Conservation (phyloP, 306 rosid genomes). For the Gleditsia sinensis region DNA sequence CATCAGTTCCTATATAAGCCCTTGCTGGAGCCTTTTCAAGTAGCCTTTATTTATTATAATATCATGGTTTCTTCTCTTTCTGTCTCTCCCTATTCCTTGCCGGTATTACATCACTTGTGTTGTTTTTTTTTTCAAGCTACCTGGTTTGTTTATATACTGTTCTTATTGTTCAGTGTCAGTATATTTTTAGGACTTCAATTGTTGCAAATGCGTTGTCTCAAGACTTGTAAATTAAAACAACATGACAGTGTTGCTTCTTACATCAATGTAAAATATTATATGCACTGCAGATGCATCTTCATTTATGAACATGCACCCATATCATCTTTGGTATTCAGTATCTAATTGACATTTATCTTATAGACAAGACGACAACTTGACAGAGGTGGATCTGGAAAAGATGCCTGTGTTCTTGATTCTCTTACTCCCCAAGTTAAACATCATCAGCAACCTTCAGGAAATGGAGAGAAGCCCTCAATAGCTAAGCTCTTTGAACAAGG, state of each 20-base stretch:
- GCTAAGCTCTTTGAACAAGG: conserved; percentile 99
- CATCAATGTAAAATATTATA: conserved; percentile 3
- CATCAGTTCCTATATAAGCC: no score
- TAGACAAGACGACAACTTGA: conserved; percentile 73
- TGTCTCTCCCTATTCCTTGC: no score
- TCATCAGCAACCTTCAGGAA: conserved; percentile 69
- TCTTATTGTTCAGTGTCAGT: conserved; percentile 6
- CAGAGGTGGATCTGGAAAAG: conserved; percentile 56
- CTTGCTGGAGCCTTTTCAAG: no score
- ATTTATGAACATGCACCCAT: conserved; percentile 4
- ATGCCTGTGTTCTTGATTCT: conserved; percentile 60
- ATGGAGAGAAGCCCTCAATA: conserved; percentile 84
- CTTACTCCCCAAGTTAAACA: conserved; percentile 64
- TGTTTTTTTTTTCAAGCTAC: no score
- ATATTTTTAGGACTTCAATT: conserved; percentile 11
- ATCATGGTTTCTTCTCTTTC: no score
- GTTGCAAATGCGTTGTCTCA: conserved; percentile 7
- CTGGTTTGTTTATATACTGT: no score
- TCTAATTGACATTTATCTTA: conserved; percentile 32
- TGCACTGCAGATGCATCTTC: conserved; percentile 17
- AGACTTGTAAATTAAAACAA: background rate
- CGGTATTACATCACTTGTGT: no score
- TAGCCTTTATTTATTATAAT: no score
- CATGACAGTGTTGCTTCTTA: background rate
- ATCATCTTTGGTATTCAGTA: conserved; percentile 23